A percentile compares a stretch with the other conserved stretches of the same genome.
Evolutionary conservation across 495 filamentous ascomycete genomes (phyloP).

Genomic region (Physcia stellaris): DNA sequence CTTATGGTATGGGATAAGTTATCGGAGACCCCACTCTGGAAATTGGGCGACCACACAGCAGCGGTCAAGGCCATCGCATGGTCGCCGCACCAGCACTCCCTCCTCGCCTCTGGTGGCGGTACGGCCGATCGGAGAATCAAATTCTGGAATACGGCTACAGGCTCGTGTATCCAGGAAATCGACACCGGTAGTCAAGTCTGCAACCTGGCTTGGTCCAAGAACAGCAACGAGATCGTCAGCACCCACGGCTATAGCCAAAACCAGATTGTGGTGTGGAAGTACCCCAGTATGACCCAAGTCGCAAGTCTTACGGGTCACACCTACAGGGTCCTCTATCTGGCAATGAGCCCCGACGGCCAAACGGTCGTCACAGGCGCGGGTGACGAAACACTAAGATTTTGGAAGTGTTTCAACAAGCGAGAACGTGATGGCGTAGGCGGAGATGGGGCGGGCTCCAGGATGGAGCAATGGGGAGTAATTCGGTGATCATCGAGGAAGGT

Average conservation of each 20-base stretch:
- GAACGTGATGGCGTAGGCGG: conserved; percentile 35
- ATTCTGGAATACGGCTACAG: conserved; percentile 87
- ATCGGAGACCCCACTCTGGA: conserved; percentile 72
- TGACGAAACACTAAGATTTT: conserved; percentile 91
- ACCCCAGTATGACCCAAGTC: conserved; percentile 92
- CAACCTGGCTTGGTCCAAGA: conserved; percentile 90
- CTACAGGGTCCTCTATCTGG: conserved; percentile 87
- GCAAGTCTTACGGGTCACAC: conserved; percentile 92
- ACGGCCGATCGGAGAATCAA: conserved; percentile 93
- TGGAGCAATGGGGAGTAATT: conserved; percentile 60
- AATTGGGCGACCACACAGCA: conserved; percentile 84
- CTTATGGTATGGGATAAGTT: conserved; percentile 96
- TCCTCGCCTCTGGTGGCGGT: conserved; percentile 90
- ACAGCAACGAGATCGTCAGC: conserved; percentile 90
- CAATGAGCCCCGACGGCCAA: conserved; percentile 91
- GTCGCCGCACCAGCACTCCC: conserved; percentile 88
- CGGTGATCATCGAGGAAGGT: conserved; percentile 42
- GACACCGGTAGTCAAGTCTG: conserved; percentile 96
- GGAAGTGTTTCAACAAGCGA: conserved; percentile 78
- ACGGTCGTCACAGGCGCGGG: conserved; percentile 92
- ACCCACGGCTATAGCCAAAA: conserved; percentile 98
- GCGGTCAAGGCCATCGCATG: conserved; percentile 98
- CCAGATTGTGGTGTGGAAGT: conserved; percentile 98
- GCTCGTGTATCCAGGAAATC: conserved; percentile 64
- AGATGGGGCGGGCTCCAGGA: conserved; percentile 36